These are phyloP conservation scores for Colletotrichum sojae DNA, from an alignment of 2,329 filamentous ascomycete genomes.

Conservation along the genomic window DNA sequence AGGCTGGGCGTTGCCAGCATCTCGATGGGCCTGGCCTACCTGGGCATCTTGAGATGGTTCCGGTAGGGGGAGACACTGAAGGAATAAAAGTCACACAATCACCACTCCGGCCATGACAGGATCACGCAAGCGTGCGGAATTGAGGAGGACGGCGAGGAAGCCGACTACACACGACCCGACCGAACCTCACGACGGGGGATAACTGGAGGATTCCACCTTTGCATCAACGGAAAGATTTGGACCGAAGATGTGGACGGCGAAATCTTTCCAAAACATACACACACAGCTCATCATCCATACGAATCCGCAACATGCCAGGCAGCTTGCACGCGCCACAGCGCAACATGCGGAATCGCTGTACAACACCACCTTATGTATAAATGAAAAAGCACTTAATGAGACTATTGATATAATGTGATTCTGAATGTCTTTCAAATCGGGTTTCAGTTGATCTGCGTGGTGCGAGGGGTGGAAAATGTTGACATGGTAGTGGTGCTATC, in stretches of 20 bases:
- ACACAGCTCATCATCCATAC: background rate
- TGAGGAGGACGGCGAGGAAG: background rate
- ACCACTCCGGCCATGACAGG: slow-evolving; percentile 15
- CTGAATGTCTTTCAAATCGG: background rate
- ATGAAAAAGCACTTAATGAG: slow-evolving; percentile 2
- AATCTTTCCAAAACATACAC: background rate
- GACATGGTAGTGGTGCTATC: background rate
- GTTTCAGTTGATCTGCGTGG: too few species aligned
- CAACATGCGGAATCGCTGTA: slow-evolving; percentile 20
- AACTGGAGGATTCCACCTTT: too few species aligned
- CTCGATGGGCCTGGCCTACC: slow-evolving; percentile 76
- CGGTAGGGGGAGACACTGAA: slow-evolving; percentile 57
- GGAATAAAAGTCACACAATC: background rate
- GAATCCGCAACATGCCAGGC: background rate
- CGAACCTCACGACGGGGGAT: too few species aligned
- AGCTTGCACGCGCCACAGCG: background rate
- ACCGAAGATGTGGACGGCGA: too few species aligned
- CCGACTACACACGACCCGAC: background rate
- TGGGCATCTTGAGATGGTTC: slow-evolving; percentile 79
- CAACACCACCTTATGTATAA: slow-evolving; percentile 8
- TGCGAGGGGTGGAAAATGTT: background rate
- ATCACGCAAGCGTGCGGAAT: background rate
- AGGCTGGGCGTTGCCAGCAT: slow-evolving; percentile 77
- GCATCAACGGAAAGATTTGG: too few species aligned
- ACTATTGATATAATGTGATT: background rate